phyloP scores from a whole-genome alignment of 2,329 filamentous ascomycete genomes.

The Penicillium crustosum region DNA sequence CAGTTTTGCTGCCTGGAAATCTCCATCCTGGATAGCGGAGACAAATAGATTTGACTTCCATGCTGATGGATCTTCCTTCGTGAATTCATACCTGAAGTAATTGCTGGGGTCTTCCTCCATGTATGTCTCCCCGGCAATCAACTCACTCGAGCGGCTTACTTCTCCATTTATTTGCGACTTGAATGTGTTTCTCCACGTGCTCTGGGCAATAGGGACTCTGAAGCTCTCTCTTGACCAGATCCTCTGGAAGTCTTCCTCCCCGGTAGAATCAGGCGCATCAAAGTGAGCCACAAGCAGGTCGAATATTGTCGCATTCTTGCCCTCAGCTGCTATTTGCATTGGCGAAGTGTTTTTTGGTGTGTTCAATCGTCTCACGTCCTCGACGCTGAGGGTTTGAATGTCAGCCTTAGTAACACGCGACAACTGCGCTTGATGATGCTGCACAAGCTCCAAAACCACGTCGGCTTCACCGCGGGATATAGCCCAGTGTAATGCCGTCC shows the following conservation, averaged over 20 bases:
- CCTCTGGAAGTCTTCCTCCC: neutral
- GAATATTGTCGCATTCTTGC: neutral
- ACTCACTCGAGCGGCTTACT: neutral
- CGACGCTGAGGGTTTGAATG: neutral
- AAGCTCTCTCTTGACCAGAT: neutral
- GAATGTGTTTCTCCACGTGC: neutral
- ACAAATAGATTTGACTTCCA: neutral
- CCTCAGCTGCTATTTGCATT: neutral
- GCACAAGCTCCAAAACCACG: neutral
- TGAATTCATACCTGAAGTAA: neutral
- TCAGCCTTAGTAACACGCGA: neutral
- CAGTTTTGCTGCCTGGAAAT: neutral
- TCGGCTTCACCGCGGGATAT: neutral
- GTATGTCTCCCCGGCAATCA: neutral
- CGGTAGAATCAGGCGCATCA: neutral
- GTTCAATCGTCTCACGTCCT: neutral
- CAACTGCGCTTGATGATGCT: neutral
- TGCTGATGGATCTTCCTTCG: neutral
- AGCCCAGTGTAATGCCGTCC: neutral
- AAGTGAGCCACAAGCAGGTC: neutral
- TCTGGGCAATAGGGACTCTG: neutral
- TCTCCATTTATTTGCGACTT: neutral
- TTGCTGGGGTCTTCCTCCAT: neutral
- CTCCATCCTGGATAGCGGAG: neutral
- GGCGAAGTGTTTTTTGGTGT: neutral